phyloP scores from a whole-genome alignment of 106 monocot species.

The Amphibolis antarctica region DNA sequence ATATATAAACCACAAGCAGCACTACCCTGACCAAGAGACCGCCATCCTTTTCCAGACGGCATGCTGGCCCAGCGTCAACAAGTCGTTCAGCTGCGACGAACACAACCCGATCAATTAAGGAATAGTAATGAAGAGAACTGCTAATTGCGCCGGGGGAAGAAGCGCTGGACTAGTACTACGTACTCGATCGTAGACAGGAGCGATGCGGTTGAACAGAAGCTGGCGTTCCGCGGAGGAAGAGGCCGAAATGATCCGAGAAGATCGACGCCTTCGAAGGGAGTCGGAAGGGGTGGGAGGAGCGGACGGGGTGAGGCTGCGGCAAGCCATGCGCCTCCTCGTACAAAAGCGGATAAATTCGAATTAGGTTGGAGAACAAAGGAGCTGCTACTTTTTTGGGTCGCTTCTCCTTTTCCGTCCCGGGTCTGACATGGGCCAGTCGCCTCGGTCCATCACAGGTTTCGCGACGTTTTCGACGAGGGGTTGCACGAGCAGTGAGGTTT shows the following conservation, averaged over 20 bases:
- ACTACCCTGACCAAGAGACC: slow-evolving; percentile 75
- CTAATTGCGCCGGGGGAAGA: too few relatives aligned
- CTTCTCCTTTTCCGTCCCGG: too few relatives aligned
- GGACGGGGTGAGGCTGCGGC: background rate
- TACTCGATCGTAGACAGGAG: slow-evolving; percentile 79
- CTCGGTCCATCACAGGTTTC: too few relatives aligned
- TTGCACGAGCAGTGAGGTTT: too few relatives aligned
- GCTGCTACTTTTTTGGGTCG: too few relatives aligned
- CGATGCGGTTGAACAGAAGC: slow-evolving; percentile 73
- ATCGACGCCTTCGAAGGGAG: background rate
- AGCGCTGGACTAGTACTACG: background rate
- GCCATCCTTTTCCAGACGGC: slow-evolving; percentile 88
- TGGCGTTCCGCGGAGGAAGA: slow-evolving; percentile 50
- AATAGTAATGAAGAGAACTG: too few relatives aligned
- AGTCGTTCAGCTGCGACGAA: slow-evolving; percentile 61
- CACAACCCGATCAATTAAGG: too few relatives aligned
- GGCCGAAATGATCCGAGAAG: background rate
- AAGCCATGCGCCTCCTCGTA: background rate
- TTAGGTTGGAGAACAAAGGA: too few relatives aligned
- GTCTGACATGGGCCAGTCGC: too few relatives aligned
- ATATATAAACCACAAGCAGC: too few relatives aligned
- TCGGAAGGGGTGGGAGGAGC: background rate
- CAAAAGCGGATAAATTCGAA: too few relatives aligned
- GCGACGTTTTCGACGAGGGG: too few relatives aligned
- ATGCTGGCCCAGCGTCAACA: slow-evolving; percentile 80